Conservation (phyloP, 2,329 filamentous ascomycete genomes). For the Aureobasidium sp. region DNA sequence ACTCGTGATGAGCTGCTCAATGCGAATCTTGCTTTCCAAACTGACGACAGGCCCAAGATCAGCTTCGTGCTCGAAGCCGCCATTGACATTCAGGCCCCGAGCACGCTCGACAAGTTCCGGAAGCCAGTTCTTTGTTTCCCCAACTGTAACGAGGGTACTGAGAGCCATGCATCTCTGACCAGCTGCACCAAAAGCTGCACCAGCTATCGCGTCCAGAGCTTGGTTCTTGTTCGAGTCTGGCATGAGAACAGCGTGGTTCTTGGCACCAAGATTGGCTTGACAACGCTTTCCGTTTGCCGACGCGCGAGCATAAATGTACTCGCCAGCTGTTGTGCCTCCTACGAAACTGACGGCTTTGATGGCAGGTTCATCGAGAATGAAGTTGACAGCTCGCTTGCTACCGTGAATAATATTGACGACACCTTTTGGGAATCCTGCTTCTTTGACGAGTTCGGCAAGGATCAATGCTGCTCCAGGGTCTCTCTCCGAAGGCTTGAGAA, state of each 20-base stretch:
- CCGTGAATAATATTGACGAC: conserved; percentile 81
- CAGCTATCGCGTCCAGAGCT: conserved; percentile 74
- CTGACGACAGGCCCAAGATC: conserved; percentile 79
- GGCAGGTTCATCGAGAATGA: conserved; percentile 74
- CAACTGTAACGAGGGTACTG: conserved; percentile 77
- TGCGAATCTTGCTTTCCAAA: conserved; percentile 58
- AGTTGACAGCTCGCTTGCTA: conserved; percentile 73
- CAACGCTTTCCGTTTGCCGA: conserved; percentile 83
- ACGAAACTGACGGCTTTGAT: conserved; percentile 87
- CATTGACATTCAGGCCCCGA: conserved; percentile 65
- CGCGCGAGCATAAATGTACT: conserved; percentile 74
- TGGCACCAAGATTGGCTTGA: conserved; percentile 79
- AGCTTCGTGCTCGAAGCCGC: conserved; percentile 72
- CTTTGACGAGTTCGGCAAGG: conserved; percentile 67
- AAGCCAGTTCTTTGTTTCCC: conserved; percentile 79
- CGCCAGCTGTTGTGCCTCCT: conserved; percentile 73
- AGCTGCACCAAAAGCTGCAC: conserved; percentile 77
- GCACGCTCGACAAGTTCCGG: conserved; percentile 69
- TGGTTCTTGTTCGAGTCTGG: conserved; percentile 89
- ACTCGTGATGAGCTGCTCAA: conserved; percentile 69
- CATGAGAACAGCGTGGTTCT: conserved; percentile 80
- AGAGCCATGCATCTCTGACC: conserved; percentile 84
- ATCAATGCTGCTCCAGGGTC: conserved; percentile 83
- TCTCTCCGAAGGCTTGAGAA: conserved; percentile 80
- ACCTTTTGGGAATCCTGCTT: conserved; percentile 75